Evolutionary conservation across 1,139 yeast genomes (phyloP), one percentile per base, ranked within the genome.

Genomic region (Kazachstania sp.): DNA sequence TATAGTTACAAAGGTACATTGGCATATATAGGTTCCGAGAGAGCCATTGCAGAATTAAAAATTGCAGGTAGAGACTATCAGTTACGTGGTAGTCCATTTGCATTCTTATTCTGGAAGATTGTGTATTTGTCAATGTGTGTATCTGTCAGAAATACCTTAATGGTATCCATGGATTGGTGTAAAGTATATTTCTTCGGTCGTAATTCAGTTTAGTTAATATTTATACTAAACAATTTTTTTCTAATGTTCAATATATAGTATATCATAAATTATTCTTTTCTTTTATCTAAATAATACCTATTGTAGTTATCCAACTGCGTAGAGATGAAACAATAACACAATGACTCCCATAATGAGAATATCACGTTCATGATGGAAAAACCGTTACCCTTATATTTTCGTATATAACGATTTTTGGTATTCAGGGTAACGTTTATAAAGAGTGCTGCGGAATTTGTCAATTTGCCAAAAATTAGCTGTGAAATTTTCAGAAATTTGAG

Each of bases 101-200:
- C 97, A 44, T 88, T 83, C 74, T 74, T 86, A 68, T 83, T 90
- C 78, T 90, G 97, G 97, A 83, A 95, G 72, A 82, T 90, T 36
- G 95, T 95, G 43, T 88, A 90, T 70, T 78, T 90, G 58, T 81
- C 86, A 69, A 88, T 88, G 96, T 85, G 94, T 71, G 81, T 90
- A 68, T 81, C 94, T 46, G 81, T 84, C 61, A 82, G 88, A 71
- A 87, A 86, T 74, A 90, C 86, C 75, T 73, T 86, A 54, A 75
- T 87, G 65, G 95, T 88, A 50, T 77, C 81, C 55, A 71, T 84
- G 62, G 97, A 90, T 68, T 88, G 97, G 97, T 64, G 79, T 57
- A 88, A 87, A 74, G 85, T 86, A 53, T 77, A 82, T 60, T 68
- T 87, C 63, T 86, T 88, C 65, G 97, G 97, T 51, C 85, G 97